These are phyloP conservation scores for Blastobotrys ciferrii DNA, from an alignment of 1,139 yeast species.

Conservation along the genomic window DNA sequence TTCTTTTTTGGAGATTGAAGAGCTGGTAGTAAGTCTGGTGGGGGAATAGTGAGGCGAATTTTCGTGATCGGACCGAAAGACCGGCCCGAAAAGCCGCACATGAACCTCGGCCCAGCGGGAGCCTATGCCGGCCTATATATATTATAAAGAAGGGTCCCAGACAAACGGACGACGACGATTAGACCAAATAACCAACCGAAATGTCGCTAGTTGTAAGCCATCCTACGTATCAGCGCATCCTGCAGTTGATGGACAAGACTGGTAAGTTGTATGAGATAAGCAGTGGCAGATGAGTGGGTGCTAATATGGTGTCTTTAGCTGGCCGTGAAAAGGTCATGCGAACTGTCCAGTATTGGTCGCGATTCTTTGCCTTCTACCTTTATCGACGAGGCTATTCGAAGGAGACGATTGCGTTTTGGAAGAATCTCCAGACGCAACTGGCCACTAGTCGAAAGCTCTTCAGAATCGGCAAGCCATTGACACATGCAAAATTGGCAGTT, in stretches of 20 bases:
- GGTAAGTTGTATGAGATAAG: conserved; percentile 17
- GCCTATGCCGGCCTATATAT: not conserved
- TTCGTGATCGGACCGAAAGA: no score
- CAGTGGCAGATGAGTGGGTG: not conserved
- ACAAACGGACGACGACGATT: no score
- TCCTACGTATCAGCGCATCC: conserved; percentile 64
- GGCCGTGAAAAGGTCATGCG: conserved; percentile 82
- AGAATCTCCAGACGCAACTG: conserved; percentile 54
- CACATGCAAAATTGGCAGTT: conserved; percentile 68
- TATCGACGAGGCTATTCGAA: conserved; percentile 58
- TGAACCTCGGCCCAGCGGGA: conserved; percentile 4
- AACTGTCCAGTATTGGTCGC: conserved; percentile 74
- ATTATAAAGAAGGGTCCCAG: not conserved
- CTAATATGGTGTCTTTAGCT: conserved; percentile 29
- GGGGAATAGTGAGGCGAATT: no score
- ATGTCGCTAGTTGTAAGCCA: conserved; percentile 39
- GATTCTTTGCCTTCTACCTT: conserved; percentile 66
- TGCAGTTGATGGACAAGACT: conserved; percentile 40
- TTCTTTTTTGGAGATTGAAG: no score
- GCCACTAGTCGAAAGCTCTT: conserved; percentile 78
- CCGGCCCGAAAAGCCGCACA: conserved; percentile 4
- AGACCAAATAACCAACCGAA: not conserved
- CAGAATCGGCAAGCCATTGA: conserved; percentile 81
- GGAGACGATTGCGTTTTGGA: conserved; percentile 50
- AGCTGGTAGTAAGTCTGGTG: no score